phyloP scores from a whole-genome alignment of 805 yeast genomes.

The Blastobotrys peoriensis region DNA sequence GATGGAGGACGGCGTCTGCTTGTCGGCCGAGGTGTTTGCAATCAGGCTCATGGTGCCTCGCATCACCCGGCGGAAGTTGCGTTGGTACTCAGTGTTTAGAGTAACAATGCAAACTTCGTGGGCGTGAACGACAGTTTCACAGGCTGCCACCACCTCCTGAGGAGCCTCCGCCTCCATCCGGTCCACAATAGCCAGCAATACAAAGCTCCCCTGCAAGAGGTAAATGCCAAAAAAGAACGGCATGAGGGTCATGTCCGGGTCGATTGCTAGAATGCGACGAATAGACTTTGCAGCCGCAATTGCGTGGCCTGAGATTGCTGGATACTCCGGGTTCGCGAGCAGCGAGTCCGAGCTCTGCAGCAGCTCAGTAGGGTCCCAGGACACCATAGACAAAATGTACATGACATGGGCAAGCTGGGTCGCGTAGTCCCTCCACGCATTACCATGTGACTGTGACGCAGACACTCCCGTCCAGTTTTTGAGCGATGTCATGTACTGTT shows the following conservation, averaged over 20 bases:
- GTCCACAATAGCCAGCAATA: slow-evolving; percentile 24
- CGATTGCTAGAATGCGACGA: slow-evolving; percentile 24
- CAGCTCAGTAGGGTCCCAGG: slow-evolving; percentile 29
- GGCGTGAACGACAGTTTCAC: slow-evolving; percentile 28
- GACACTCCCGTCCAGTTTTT: slow-evolving; percentile 17
- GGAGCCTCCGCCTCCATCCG: slow-evolving; percentile 20
- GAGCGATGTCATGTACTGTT: slow-evolving; percentile 18
- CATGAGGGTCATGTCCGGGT: slow-evolving; percentile 25
- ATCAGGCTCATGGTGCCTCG: slow-evolving; percentile 27
- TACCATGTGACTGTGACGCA: slow-evolving; percentile 21
- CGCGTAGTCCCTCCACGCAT: slow-evolving; percentile 23
- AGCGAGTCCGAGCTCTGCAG: slow-evolving; percentile 20
- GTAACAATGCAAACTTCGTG: slow-evolving; percentile 31
- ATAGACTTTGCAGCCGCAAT: slow-evolving; percentile 24
- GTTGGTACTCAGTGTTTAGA: slow-evolving; percentile 28
- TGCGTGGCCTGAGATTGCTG: slow-evolving; percentile 22
- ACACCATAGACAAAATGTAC: slow-evolving; percentile 23
- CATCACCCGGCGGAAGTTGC: slow-evolving; percentile 28
- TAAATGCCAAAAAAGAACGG: slow-evolving; percentile 30
- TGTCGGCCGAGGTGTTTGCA: slow-evolving; percentile 9
- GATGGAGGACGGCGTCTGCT: slow-evolving; percentile 23
- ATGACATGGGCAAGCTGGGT: slow-evolving; percentile 23
- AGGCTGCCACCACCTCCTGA: slow-evolving; percentile 24
- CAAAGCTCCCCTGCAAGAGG: slow-evolving; percentile 26
- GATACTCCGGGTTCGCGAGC: slow-evolving; percentile 21